A percentile compares a stretch with the other conserved stretches of the same genome.
Conservation (phyloP, 352 stramenopile genomes). For the Pythium folliculosum region DNA sequence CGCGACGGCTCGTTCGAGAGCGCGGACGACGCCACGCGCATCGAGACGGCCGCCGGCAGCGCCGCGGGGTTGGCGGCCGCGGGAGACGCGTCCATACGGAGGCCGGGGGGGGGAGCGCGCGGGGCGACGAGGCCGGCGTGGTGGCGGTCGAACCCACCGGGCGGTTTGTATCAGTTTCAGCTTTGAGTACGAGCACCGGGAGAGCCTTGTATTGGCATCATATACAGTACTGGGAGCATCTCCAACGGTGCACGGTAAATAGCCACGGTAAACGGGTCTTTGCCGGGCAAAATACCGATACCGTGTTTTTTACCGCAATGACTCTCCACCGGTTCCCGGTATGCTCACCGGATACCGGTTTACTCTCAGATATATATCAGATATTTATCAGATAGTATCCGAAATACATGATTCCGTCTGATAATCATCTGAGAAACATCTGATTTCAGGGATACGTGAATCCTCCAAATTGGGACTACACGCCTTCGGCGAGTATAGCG, state of each 20-base stretch:
- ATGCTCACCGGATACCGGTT: too few species aligned
- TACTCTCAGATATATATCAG: too few species aligned
- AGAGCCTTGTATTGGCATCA: slow-evolving; percentile 8
- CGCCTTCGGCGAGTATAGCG: neutral
- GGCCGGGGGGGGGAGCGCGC: neutral
- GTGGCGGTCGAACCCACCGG: slow-evolving; percentile 5
- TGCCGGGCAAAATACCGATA: too few species aligned
- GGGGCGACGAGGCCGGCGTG: neutral
- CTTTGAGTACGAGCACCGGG: neutral
- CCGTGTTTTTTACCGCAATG: too few species aligned
- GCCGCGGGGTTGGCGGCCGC: neutral
- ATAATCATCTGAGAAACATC: too few species aligned
- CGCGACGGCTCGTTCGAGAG: slow-evolving; percentile 5
- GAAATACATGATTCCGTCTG: too few species aligned
- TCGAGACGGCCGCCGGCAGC: slow-evolving; percentile 1
- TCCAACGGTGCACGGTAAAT: too few species aligned
- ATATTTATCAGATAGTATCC: too few species aligned
- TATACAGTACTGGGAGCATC: too few species aligned
- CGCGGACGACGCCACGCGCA: slow-evolving; percentile 14
- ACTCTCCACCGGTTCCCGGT: too few species aligned
- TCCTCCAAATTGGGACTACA: neutral
- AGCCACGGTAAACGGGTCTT: too few species aligned
- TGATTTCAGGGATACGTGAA: too few species aligned
- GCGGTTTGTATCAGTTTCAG: slow-evolving; percentile 21
- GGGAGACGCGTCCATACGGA: neutral